Base-by-base conservation (phyloP, 2,329 filamentous ascomycete species). In the Penicillium sp. region DNA sequence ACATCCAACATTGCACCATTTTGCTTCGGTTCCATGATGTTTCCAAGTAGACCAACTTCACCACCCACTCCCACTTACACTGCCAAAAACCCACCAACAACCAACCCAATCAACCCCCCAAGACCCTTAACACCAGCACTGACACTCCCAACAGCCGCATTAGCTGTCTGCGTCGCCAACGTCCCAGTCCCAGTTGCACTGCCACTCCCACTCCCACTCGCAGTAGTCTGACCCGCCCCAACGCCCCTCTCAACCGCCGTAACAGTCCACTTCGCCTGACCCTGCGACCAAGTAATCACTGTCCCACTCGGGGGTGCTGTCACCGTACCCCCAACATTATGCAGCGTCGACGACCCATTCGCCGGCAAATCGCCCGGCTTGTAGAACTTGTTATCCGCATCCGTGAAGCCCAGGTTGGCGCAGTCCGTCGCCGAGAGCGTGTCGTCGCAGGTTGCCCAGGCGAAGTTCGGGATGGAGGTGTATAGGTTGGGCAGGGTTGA, bases 251-350 rank as follows among this genome's bases (percentile, higher is more conserved):
- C 63, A 54, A 65, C 66, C 45, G 75, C 76, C 0, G 73, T 73
- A 47, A 78, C 75, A 1, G 74, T 76, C 54, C 72, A 78, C 6
- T 71, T 67, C 45, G 54, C 63, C 42, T 57, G 73, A 56, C 51
- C 56, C 67, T 76, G 73, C 0, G 72, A 73, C 66, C 76, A 78
- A 6, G 69, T 70, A 35, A 78, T 70, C 0, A 76, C 70, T 0
- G 67, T 69, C 14, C 76, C 75, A 20, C 68, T 72, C 0, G 75
- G 73, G 1, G 76, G 75, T 3, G 69, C 66, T 0, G 73, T 73
- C 12, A 77, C 64, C 0, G 72, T 69, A 1, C 73, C 71, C 0
- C 63, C 63, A 12, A 62, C 60, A 57, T 78, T 72, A 55, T 64
- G 67, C 10, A 77, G 59, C 3, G 69, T 69, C 6, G 66, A 65